A percentile compares a stretch with the other conserved stretches of the same genome.
Evolutionary conservation across 345 rosid species (phyloP).

Genomic region (Populus simonii): DNA sequence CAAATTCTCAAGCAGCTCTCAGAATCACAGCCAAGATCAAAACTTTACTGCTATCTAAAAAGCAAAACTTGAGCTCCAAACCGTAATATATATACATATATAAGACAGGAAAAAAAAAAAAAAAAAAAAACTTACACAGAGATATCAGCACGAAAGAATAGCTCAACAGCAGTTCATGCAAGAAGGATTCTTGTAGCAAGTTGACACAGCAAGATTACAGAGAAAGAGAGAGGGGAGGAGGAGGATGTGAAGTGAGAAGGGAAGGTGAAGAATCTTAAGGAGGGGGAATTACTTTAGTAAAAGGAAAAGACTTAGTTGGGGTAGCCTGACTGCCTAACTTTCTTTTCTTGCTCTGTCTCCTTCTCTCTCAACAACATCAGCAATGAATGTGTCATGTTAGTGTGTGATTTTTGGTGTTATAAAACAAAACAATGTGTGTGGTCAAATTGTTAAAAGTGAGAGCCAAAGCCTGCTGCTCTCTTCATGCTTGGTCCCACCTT

Average conservation of each 20-base stretch:
- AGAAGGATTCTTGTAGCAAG: not conserved
- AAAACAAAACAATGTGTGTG: not conserved
- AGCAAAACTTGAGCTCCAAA: not conserved
- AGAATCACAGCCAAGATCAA: not conserved
- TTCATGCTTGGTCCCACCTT: slow-evolving; percentile 15
- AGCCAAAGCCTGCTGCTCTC: not conserved
- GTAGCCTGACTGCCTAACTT: not conserved
- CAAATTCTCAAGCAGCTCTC: not conserved
- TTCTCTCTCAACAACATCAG: not conserved
- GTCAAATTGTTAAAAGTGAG: slow-evolving; percentile 1
- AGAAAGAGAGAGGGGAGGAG: not conserved
- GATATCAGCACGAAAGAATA: not conserved
- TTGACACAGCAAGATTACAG: not conserved
- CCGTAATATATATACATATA: not conserved
- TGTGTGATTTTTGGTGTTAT: not conserved
- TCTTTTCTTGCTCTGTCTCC: not conserved
- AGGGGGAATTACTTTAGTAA: slow-evolving; percentile 9
- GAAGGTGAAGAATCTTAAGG: slow-evolving; percentile 1
- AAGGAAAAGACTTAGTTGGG: slow-evolving; percentile 12
- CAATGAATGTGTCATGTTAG: not conserved
- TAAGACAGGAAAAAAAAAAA: not conserved
- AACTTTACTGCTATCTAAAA: not conserved
- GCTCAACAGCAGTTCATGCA: not conserved
- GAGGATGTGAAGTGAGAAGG: not conserved
- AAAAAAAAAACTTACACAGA: slow-evolving; percentile 15